Conservation (phyloP, 768 basidiomycete species). For the Rhizopogon vesiculosus region DNA sequence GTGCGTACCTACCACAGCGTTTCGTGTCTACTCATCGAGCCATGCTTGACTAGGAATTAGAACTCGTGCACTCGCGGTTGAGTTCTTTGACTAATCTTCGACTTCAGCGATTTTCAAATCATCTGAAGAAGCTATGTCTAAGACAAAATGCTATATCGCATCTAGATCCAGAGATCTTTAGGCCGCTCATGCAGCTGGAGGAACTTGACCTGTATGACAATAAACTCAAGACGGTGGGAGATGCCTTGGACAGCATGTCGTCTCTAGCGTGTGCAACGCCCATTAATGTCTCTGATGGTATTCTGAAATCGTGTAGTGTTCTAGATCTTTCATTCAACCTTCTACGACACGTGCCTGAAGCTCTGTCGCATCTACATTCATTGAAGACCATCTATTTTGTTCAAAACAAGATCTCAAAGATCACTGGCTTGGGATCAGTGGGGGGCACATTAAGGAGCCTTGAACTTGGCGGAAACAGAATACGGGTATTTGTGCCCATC, state of each 20-base stretch:
- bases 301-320: conserved; percentile 38
- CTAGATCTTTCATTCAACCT: conserved; percentile 97
- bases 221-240: conserved; percentile 70
- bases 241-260: conserved; percentile 54
- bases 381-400: conserved; percentile 88
- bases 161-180: conserved; percentile 71
- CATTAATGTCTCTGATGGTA: not conserved
- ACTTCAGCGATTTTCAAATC: conserved; percentile 64
- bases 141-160: conserved; percentile 79
- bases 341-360: conserved; percentile 63
- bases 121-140: conserved; percentile 74
- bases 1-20: conserved; percentile 36
- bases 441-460: conserved; percentile 66
- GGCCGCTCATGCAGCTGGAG: conserved; percentile 61
- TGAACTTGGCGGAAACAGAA: conserved; percentile 90
- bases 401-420: conserved; percentile 88
- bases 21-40: not conserved
- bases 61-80: conserved; percentile 78
- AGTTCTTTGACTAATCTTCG: conserved; percentile 62
- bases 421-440: conserved; percentile 57
- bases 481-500: conserved; percentile 56
- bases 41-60: conserved; percentile 60
- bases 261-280: conserved; percentile 49
- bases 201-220: conserved; percentile 98
- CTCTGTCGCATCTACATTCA: conserved; percentile 49